Evolutionary conservation across 2,329 filamentous ascomycete species (phyloP), one percentile per base, ranked within the genome.

Genomic region (Emmonsiellopsis sp.): DNA sequence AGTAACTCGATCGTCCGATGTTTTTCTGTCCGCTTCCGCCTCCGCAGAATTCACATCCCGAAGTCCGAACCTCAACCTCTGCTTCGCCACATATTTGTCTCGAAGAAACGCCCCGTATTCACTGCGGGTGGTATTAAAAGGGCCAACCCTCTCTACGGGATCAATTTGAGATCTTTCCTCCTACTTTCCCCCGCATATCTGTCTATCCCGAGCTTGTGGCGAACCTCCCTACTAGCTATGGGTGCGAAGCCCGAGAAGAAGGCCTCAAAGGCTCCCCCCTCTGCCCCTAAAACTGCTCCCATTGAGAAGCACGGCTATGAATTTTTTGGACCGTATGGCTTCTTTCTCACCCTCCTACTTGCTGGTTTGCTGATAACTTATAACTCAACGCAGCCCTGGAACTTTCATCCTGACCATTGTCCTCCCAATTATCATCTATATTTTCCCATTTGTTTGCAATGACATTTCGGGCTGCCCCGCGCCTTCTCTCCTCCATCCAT

Each of bases 401-500:
- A 53, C 55, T n/a, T 47, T 49, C 31, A 52, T 51, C 27, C 88
- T 97, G 64, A 87, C 87, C 6, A 85, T 94, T 62, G 84, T 85
- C 53, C 82, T 96, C 0, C 92, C 92, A 0, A 56, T 90, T 42
- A 78, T 91, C 58, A 81, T 89, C 61, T 95, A 93, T 72, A 67
- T 84, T 62, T 85, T 92, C 65, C 79, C 84, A 46, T 95, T 96
- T 66, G 76, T 86, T 63, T 96, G 92, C 79, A 97, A 96, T 73
- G 91, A 97, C 68, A 76, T 94, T 58, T 86, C 88, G 7, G 92
- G 93, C 55, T 97, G 93, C 66, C 93, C 92, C 46, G 85, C 88
- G 2, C 89, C 91, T 3, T 89, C 87, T 3, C 77, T 92, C 7
- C 78, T 95, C 39, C 77, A 79, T 60, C 90, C 87, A 34, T 83